Evolutionary conservation across 2,329 filamentous ascomycete genomes (phyloP).

Genomic region (Emericellopsis cladophorae): DNA sequence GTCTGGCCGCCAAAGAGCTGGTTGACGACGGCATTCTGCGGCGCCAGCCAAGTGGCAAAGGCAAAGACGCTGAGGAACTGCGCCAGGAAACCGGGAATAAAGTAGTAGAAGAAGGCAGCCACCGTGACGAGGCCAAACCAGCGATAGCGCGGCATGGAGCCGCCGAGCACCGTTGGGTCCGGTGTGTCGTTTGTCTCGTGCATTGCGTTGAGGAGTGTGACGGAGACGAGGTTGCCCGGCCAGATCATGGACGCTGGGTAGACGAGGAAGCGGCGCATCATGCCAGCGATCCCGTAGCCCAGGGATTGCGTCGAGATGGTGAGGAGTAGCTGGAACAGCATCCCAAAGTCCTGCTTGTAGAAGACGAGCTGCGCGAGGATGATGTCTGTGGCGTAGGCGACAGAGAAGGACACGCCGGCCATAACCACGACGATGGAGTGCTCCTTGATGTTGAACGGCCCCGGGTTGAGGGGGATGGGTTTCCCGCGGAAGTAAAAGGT

Average conservation of each 20-base stretch:
- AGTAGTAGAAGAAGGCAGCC: slow-evolving; percentile 52
- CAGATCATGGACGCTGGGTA: slow-evolving; percentile 64
- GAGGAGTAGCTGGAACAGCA: slow-evolving; percentile 52
- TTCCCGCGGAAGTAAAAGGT: slow-evolving; percentile 39
- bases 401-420: slow-evolving; percentile 58
- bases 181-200: slow-evolving; percentile 44
- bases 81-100: slow-evolving; percentile 56
- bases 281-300: slow-evolving; percentile 57
- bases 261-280: slow-evolving; percentile 51
- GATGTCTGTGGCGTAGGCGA: slow-evolving; percentile 63
- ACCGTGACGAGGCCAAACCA: slow-evolving; percentile 49
- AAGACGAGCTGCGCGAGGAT: slow-evolving; percentile 59
- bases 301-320: slow-evolving; percentile 57
- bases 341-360: slow-evolving; percentile 57
- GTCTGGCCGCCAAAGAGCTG: slow-evolving; percentile 60
- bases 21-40: slow-evolving; percentile 55
- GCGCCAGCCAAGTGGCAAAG: slow-evolving; percentile 60
- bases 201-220: slow-evolving; percentile 59
- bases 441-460: slow-evolving; percentile 60
- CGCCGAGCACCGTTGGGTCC: slow-evolving; percentile 44
- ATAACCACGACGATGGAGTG: slow-evolving; percentile 57
- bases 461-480: slow-evolving; percentile 39
- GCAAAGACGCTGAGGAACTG: slow-evolving; percentile 60
- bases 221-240: slow-evolving; percentile 54
- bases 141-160: slow-evolving; percentile 50